A percentile compares a stretch with the other conserved stretches of the same genome.
Conservation (phyloP, 768 basidiomycete species). For the Lactifluus pinguis region DNA sequence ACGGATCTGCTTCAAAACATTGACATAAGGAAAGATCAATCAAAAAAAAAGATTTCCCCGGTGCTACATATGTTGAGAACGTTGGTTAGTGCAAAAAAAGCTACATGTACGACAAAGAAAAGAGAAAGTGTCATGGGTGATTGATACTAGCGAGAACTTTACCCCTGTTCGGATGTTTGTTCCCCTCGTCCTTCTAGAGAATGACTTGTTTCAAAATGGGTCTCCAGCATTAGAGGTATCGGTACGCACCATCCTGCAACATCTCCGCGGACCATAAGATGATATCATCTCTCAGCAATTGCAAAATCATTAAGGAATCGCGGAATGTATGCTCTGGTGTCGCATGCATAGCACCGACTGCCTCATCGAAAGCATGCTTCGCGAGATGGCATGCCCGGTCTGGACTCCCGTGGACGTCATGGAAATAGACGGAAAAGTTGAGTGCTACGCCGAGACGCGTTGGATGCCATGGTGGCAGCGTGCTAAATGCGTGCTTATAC, state of each 20-base stretch:
- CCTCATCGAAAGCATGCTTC: conserved; percentile 89
- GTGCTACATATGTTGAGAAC: conserved; percentile 3
- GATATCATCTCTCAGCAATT: conserved; percentile 76
- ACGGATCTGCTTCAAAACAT: not conserved
- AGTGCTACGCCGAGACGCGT: conserved; percentile 82
- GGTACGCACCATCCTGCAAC: conserved; percentile 29
- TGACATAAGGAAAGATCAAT: not conserved
- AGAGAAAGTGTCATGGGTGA: not conserved
- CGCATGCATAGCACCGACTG: conserved; percentile 41
- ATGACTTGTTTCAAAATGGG: not conserved
- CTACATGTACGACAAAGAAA: not conserved
- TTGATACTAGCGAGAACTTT: not conserved
- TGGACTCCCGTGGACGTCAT: conserved; percentile 78
- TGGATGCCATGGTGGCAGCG: conserved; percentile 72
- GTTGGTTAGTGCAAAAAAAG: not conserved
- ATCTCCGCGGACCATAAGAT: conserved; percentile 82
- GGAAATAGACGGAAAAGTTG: conserved; percentile 93
- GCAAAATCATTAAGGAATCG: conserved; percentile 79
- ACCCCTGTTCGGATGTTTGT: not conserved
- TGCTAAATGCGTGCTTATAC: conserved; percentile 70
- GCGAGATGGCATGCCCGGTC: conserved; percentile 83
- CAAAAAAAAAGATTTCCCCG: not conserved
- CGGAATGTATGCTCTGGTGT: conserved; percentile 43
- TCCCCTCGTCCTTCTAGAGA: conserved; percentile 4
- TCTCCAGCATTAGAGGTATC: not conserved